phyloP scores from a whole-genome alignment of 1,284 basidiomycete species.

The Sanguinoderma infundibulare region DNA sequence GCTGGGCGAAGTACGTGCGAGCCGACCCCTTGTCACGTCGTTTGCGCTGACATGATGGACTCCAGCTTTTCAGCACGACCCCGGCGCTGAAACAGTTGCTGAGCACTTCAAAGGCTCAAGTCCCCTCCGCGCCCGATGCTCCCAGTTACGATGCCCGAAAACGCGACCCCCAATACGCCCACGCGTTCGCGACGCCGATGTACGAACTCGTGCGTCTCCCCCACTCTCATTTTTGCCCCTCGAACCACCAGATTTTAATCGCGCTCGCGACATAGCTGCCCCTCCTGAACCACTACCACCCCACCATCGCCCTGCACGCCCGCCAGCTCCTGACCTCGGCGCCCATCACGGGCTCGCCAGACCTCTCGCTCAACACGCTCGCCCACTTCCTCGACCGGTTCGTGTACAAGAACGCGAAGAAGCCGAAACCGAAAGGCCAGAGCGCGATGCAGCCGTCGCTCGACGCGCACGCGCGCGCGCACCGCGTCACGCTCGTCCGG shows the following conservation, averaged over 20 bases:
- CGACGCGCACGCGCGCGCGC: constrained; percentile 58
- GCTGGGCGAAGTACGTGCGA: constrained; percentile 65
- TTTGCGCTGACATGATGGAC: not conserved
- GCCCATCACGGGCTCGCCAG: constrained; percentile 81
- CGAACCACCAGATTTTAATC: not conserved
- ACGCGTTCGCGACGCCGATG: constrained; percentile 82
- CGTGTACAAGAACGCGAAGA: constrained; percentile 97
- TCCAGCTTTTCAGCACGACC: constrained; percentile 73
- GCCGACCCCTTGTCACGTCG: no score
- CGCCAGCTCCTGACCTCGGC: constrained; percentile 76
- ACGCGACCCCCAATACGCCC: constrained; percentile 89
- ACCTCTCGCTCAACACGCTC: constrained; percentile 92
- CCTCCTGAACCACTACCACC: constrained; percentile 89
- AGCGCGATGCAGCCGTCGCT: constrained; percentile 97
- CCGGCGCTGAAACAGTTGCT: constrained; percentile 77
- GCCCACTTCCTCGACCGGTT: constrained; percentile 66
- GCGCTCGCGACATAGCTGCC: constrained; percentile 64
- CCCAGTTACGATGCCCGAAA: constrained; percentile 87
- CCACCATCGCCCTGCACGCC: constrained; percentile 87
- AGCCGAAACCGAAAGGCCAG: constrained; percentile 73
- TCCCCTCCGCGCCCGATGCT: constrained; percentile 42
- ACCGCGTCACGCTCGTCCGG: constrained; percentile 73
- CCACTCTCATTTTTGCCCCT: not conserved
- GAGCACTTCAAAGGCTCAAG: constrained; percentile 42
- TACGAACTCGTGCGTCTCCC: constrained; percentile 81